A percentile compares a stretch with the other conserved stretches of the same genome.
Evolutionary conservation across 495 filamentous ascomycete genomes (phyloP).

Genomic region (Viridothelium virens): DNA sequence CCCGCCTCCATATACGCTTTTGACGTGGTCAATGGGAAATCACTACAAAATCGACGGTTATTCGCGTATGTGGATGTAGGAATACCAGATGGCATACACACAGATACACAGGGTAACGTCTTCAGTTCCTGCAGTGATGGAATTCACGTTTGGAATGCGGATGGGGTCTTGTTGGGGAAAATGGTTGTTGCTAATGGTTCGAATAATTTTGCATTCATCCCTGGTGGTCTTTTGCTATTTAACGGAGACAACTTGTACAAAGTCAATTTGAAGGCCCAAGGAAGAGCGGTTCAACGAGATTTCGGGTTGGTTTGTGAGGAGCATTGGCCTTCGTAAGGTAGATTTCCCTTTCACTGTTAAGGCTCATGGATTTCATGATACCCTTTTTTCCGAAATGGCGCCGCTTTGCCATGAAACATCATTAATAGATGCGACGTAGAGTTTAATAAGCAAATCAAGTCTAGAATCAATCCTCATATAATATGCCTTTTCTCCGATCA

Average conservation of each 20-base stretch:
- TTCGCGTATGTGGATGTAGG: constrained; percentile 34
- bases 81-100: constrained; percentile 29
- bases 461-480: too few species aligned
- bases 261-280: constrained; percentile 26
- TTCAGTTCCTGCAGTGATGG: constrained; percentile 22
- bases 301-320: constrained; percentile 24
- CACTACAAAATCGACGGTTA: constrained; percentile 26
- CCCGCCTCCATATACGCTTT: constrained; percentile 34
- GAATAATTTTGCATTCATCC: constrained; percentile 34
- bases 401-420: too few species aligned
- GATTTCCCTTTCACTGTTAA: neutral
- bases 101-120: constrained; percentile 26
- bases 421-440: too few species aligned
- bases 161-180: constrained; percentile 25
- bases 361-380: too few species aligned
- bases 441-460: too few species aligned
- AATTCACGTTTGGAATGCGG: constrained; percentile 24
- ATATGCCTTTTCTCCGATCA: too few species aligned
- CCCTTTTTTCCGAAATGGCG: too few species aligned
- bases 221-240: constrained; percentile 24
- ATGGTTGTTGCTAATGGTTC: constrained; percentile 22
- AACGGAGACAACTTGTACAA: constrained; percentile 25
- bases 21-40: constrained; percentile 27
- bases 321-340: constrained; percentile 1
- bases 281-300: constrained; percentile 31